These are phyloP conservation scores for Cercospora sp. DNA, from an alignment of 2,329 filamentous ascomycete species.

Conservation along the genomic window DNA sequence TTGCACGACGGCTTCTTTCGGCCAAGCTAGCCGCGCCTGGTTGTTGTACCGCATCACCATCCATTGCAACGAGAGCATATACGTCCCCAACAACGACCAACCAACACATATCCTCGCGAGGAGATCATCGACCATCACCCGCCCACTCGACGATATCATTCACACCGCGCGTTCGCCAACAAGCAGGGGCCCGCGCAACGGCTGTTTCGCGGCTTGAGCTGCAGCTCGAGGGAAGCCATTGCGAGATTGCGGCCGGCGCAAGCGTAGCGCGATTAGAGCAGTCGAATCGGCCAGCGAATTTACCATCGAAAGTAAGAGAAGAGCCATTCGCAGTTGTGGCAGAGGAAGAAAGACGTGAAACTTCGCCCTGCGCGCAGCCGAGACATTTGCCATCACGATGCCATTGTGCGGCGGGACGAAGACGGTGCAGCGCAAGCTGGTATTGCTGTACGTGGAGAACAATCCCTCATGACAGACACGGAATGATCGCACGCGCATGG, in stretches of 20 bases:
- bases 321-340: not conserved
- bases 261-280: not conserved
- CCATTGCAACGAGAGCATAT: not conserved
- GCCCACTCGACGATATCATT: not conserved
- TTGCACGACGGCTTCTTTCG: not conserved
- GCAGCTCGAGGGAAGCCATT: constrained; percentile 1
- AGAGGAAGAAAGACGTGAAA: not conserved
- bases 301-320: not conserved
- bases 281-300: not conserved
- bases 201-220: not conserved
- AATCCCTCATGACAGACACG: constrained; percentile 17
- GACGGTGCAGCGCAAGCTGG: constrained; percentile 93
- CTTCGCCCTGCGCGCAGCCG: not conserved
- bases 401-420: constrained; percentile 57
- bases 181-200: not conserved
- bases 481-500: not conserved
- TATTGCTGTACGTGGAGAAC: constrained; percentile 69
- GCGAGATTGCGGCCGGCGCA: not conserved
- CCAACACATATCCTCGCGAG: not conserved
- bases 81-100: not conserved
- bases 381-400: constrained; percentile 35
- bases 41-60: not conserved
- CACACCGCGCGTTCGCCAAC: not conserved
- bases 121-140: not conserved
- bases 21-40: not conserved